A percentile compares a stretch with the other conserved stretches of the same genome.
Evolutionary conservation across 768 basidiomycete species (phyloP).

Genomic region (Neoboletus magnificus): DNA sequence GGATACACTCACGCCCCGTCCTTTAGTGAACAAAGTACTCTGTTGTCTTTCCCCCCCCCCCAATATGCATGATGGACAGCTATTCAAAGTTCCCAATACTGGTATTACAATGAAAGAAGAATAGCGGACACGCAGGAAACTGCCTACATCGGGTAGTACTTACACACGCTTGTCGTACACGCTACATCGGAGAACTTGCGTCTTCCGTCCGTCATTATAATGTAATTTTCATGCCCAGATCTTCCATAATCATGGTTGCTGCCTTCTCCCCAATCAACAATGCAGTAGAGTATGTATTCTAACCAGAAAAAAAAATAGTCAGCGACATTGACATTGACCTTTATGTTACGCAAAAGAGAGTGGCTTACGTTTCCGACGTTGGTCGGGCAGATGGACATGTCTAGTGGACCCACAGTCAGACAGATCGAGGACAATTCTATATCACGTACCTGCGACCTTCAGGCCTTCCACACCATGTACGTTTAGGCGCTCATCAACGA

Average conservation of each 20-base stretch:
- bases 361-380: constrained; percentile 24
- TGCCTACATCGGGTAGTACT: no score
- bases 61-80: no score
- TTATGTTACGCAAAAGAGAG: fast-evolving
- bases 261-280: constrained; percentile 59
- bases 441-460: constrained; percentile 55
- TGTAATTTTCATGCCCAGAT: constrained; percentile 24
- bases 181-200: no score
- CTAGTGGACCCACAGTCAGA: constrained; percentile 9
- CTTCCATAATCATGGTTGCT: constrained; percentile 55
- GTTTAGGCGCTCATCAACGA: constrained; percentile 58
- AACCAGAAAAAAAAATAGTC: background rate
- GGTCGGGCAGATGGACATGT: constrained; percentile 37
- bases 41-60: no score
- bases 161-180: no score
- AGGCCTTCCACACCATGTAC: constrained; percentile 59
- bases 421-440: no score
- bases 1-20: no score
- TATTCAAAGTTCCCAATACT: no score
- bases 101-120: no score
- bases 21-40: no score
- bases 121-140: no score
- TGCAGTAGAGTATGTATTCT: constrained; percentile 45
- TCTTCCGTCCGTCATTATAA: no score
- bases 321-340: background rate